Evolutionary conservation across 441 rosid species (phyloP), one percentile per base, ranked within the genome.

Genomic region (Adansonia grandidieri): DNA sequence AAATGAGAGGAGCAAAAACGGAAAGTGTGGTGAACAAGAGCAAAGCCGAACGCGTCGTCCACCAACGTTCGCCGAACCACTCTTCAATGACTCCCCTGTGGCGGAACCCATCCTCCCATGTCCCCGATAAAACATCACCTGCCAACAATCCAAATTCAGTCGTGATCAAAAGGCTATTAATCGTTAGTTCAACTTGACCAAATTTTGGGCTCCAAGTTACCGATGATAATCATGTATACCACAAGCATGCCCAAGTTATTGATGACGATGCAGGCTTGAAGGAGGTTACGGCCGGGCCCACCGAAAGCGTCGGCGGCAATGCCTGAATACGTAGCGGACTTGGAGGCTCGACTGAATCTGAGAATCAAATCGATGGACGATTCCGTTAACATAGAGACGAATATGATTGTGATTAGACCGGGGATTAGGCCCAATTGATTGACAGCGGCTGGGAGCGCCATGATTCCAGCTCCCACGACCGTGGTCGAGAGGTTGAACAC

Each of bases 401-500:
- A 24, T 20, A 84, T 60, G 9, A 90, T 91, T 84, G 85, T 79
- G 0, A 84, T 20, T 4, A 91, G 76, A 9, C 96, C 89, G 0
- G 89, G 92, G 58, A 91, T 76, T 4, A 90, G 73, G 10, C 93
- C 96, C 64, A 91, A 54, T 70, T 89, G 89, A 73, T 85, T 91
- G 70, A 88, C 86, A 48, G 87, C 79, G 48, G 92, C 87, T 2
- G 92, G 93, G 8, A 91, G 85, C 24, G 91, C 91, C 91, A 88
- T 90, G 84, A 91, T 87, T 32, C 96, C 89, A 47, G 91, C 91
- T 9, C 93, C 93, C 9, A 91, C 85, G 62, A 90, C 82, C 50
- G 91, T 86, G 67, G 92, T 91, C 61, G 92, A 90, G 50, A 90
- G 90, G 80, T 91, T 91, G 80, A 86, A 90, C 22, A 90, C 89